Evolutionary conservation across 1,139 yeast genomes (phyloP), one percentile per base, ranked within the genome.

Genomic region (Debaryomyces sp.): DNA sequence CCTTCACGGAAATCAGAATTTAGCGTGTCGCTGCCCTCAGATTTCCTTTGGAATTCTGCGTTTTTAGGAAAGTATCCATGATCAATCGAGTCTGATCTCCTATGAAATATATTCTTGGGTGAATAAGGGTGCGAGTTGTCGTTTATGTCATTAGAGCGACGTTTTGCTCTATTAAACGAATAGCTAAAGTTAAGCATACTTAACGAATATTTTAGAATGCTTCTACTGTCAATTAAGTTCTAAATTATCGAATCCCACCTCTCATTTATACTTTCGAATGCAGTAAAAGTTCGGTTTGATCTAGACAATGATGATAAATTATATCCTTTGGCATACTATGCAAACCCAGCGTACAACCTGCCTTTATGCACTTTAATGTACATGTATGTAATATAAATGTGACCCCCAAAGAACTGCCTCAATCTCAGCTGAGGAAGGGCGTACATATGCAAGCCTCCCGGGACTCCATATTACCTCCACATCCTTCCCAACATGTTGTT

Each of bases 101-200:
- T 18, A 7, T n/a, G 23, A 22, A 35, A 22, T 35, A 18, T 3
- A 6, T n/a, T 35, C 21, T 32, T 32, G 2, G 38, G 15, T 22
- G 38, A 10, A 35, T 35, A 13, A 21, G 13, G 38, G n/a, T 21
- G 13, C 5, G 38, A 18, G 7, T 3, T 18, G 6, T 21, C 26
- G 24, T 17, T 9, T 18, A 12, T 6, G 12, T 35, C 26, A 5
- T n/a, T 9, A 5, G 38, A 35, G 8, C n/a, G 21, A 9, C 38
- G 38, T 12, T 41, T 43, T 8, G 32, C 42, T 26, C 23, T 43
- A 36, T 29, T 36, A 23, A 43, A 36, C 15, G 46, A 36, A 15
- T 43, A 43, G 15, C 42, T 43, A 27, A 34, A 43, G 12, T 43
- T 36, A 10, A 35, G 41, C 46, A 43, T 43, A 24, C 10, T 24